These are phyloP conservation scores for Dalbergia cochinchinensis DNA, from an alignment of 306 rosid genomes.

Conservation along the genomic window DNA sequence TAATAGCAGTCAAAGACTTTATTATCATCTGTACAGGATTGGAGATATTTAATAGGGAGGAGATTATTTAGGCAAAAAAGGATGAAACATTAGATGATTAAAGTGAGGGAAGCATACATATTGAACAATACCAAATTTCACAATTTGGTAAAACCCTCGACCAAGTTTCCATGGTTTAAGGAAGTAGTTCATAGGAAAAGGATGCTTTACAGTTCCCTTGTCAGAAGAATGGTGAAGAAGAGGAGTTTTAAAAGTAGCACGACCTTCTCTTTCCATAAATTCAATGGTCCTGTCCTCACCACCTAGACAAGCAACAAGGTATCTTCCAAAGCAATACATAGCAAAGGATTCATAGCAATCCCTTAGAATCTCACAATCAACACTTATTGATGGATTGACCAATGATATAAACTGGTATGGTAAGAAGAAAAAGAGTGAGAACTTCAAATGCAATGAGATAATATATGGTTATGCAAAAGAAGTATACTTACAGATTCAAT, in stretches of 20 bases:
- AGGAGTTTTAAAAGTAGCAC: conserved; percentile 69
- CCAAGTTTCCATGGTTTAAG: conserved; percentile 95
- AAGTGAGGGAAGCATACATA: conserved; percentile 76
- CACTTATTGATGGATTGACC: conserved; percentile 81
- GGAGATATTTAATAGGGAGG: conserved; percentile 40
- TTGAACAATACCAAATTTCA: conserved; percentile 96
- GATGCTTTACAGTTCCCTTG: conserved; percentile 76
- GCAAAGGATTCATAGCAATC: conserved; percentile 99
- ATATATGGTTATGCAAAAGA: background rate
- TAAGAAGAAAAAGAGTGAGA: conserved; percentile 44
- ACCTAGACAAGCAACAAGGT: conserved; percentile 94
- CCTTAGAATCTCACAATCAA: conserved; percentile 87
- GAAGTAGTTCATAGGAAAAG: conserved; percentile 86
- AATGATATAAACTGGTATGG: conserved; percentile 74
- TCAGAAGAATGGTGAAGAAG: conserved; percentile 68
- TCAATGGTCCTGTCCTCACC: conserved; percentile 94
- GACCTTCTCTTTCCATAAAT: conserved; percentile 94
- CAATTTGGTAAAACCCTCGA: conserved; percentile 82
- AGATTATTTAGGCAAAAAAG: conserved; percentile 17
- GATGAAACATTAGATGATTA: background rate
- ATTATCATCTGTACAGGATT: conserved; percentile 82
- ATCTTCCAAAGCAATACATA: conserved; percentile 99
- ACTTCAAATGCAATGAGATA: conserved; percentile 3
- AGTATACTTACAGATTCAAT: conserved; percentile 85
- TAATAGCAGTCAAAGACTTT: conserved; percentile 80